Evolutionary conservation across 2,329 filamentous ascomycete genomes (phyloP).

Genomic region (Stemphylium lycopersici): DNA sequence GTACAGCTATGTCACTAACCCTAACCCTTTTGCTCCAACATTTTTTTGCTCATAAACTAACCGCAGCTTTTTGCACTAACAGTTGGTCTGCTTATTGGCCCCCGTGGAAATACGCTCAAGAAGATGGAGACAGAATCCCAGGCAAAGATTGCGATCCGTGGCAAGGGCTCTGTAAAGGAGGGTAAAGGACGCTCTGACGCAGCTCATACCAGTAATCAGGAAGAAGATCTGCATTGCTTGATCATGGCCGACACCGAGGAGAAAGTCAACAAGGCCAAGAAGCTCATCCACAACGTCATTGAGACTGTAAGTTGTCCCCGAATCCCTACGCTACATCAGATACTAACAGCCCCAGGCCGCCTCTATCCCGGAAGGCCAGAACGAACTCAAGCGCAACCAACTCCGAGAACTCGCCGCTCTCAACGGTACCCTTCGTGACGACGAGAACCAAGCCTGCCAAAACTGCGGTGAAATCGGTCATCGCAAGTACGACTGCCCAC

Average conservation of each 20-base stretch:
- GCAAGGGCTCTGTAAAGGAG: constrained; percentile 99
- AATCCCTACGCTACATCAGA: constrained; percentile 3
- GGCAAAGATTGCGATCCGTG: constrained; percentile 98
- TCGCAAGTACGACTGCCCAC: constrained; percentile 97
- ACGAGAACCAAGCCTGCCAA: constrained; percentile 99
- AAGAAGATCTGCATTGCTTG: constrained; percentile 97
- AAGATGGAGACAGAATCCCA: constrained; percentile 98
- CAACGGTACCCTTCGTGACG: constrained; percentile 98
- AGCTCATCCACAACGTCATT: constrained; percentile 97
- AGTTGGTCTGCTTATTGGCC: constrained; percentile 99
- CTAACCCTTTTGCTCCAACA: constrained; percentile 38
- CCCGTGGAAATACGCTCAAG: constrained; percentile 99
- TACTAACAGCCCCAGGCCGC: constrained; percentile 71
- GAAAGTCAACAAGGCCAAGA: constrained; percentile 99
- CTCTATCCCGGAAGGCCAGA: constrained; percentile 97
- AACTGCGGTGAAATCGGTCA: constrained; percentile 99
- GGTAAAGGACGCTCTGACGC: constrained; percentile 98
- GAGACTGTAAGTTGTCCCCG: constrained; percentile 79
- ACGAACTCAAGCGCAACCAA: constrained; percentile 98
- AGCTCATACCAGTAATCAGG: constrained; percentile 99
- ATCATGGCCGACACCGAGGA: constrained; percentile 99
- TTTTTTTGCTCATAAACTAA: constrained; percentile 72
- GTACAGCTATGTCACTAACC: constrained; percentile 52
- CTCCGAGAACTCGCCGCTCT: constrained; percentile 95
- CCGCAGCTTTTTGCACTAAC: constrained; percentile 81